Conservation (phyloP, 2,329 filamentous ascomycete genomes). For the Botrytis cinerea region DNA sequence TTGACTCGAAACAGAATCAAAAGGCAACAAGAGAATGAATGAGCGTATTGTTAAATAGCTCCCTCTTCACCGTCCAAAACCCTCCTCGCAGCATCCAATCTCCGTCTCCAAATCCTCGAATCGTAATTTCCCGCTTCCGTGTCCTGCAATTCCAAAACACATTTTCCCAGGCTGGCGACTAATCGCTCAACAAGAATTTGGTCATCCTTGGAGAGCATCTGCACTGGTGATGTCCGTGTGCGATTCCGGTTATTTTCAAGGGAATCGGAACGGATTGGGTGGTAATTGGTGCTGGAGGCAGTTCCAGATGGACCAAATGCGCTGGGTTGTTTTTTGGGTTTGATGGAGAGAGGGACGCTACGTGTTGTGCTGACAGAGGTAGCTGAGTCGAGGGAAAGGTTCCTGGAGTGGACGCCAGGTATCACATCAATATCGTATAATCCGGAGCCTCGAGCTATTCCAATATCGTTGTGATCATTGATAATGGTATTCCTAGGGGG, state of each 20-base stretch:
- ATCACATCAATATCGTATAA: conserved; percentile 44
- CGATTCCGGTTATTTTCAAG: conserved; percentile 29
- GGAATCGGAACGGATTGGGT: conserved; percentile 19
- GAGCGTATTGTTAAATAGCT: conserved; percentile 29
- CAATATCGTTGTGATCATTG: conserved; percentile 25
- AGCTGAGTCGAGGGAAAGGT: conserved; percentile 42
- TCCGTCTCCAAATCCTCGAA: conserved; percentile 64
- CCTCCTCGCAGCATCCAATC: conserved; percentile 72
- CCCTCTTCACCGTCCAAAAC: conserved; percentile 70
- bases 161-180: conserved; percentile 60
- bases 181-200: conserved; percentile 61
- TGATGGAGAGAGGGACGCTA: conserved; percentile 63
- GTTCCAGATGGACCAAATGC: conserved; percentile 20
- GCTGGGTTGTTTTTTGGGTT: conserved; percentile 42
- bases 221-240: conserved; percentile 35
- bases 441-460: conserved; percentile 28
- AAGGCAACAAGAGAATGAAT: background rate
- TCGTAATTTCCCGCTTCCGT: conserved; percentile 56
- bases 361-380: conserved; percentile 54
- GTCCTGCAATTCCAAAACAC: conserved; percentile 60
- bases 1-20: conserved; percentile 4
- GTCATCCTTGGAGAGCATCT: conserved; percentile 51
- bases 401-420: conserved; percentile 55
- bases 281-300: background rate
- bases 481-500: conserved; percentile 24